Base-by-base conservation (phyloP, 2,329 filamentous ascomycete genomes). In the Cladosporium phlei region DNA sequence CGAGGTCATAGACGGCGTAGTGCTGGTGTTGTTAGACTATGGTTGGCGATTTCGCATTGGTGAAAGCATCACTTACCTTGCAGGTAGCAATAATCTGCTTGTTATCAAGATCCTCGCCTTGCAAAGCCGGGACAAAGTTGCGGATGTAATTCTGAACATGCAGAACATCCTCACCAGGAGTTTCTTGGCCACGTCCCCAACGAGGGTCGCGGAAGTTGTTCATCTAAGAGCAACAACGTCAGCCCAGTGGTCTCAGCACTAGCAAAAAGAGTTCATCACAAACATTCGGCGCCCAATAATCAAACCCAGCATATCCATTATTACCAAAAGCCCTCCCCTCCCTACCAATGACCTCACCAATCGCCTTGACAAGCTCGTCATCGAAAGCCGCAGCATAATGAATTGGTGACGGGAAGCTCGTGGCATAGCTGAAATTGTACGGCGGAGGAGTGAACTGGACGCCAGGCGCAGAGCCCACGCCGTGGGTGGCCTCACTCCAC, bases 241-340 rank as follows among this genome's bases (percentile, higher is more conserved):
- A n/a, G n/a, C n/a, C n/a, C n/a, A n/a, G n/a, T n/a, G n/a, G n/a
- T n/a, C n/a, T n/a, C n/a, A n/a, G n/a, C n/a, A n/a, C n/a, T n/a
- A n/a, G n/a, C n/a, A n/a, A n/a, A 24, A 6, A 8, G 5, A 10
- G 5, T 14, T 21, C 9, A 4, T 11, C 3, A 46, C 83, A 84
- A 60, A 84, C 80, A 55, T 83, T 83, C 0, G 81, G 81, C 0
- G 81, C 79, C 74, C 77, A 83, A 57, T 70, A 79, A 54, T 81
- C 71, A 5, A 78, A 59, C 0, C 75, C 76, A 17, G 47, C 47
- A 24, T 46, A 33, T n/a, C 48, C 47, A 11, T 37, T 33, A 53
- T 85, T 85, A 53, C 69, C 79, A 57, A 82, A 85, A 0, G 81
- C 80, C 20, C 82, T 70, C 0, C 76, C 78, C 56, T 85, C 80